Evolutionary conservation across 2,329 filamentous ascomycete species (phyloP), one percentile per base, ranked within the genome.

Genomic region (Cladophialophora psammophila): DNA sequence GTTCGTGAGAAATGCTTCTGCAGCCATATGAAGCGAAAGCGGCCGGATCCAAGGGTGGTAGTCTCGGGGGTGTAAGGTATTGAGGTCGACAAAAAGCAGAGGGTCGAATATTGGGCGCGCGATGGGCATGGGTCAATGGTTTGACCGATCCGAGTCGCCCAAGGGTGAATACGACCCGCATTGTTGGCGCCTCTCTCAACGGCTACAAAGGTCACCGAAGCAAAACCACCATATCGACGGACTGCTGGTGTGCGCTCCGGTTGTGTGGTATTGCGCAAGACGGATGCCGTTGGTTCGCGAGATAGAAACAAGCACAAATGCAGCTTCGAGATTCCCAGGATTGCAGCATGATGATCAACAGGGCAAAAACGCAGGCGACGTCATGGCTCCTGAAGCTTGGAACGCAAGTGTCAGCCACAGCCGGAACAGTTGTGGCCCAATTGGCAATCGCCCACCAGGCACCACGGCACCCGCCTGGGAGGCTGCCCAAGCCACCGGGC

Each of bases 1-100:
- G 66, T 50, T 70, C 60, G 53, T 62, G 34, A 4, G 68, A 68
- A n/a, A 67, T 54, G 36, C 42, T 59, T 61, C 65, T 54, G 38
- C 20, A 26, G 26, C 31, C 36, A 15, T n/a, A 12, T 38, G 36
- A 38, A 18, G 58, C 13, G 32, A 53, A 48, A 13, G 31, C 12
- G 5, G 56, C 20, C 31, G 50, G 26, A 13, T 20, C 52, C 52
- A 32, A n/a, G 7, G 26, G 8, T 15, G 31, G 42, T 1, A 10
- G n/a, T 20, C 18, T 9, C n/a, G 34, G 18, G 31, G 10, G 12
- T 5, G 9, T 26, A 18, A 31, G 18, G 13, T 15, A 61, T 26
- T 31, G 48, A 18, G 10, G 34, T 53, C 35, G 45, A 55, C 31
- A 5, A n/a, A 55, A 31, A 20, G n/a, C 53, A 20, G 53, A 6